A percentile compares a stretch with the other conserved stretches of the same genome.
Conservation (phyloP, 352 stramenopile genomes). For the Phytophthora cactorum region DNA sequence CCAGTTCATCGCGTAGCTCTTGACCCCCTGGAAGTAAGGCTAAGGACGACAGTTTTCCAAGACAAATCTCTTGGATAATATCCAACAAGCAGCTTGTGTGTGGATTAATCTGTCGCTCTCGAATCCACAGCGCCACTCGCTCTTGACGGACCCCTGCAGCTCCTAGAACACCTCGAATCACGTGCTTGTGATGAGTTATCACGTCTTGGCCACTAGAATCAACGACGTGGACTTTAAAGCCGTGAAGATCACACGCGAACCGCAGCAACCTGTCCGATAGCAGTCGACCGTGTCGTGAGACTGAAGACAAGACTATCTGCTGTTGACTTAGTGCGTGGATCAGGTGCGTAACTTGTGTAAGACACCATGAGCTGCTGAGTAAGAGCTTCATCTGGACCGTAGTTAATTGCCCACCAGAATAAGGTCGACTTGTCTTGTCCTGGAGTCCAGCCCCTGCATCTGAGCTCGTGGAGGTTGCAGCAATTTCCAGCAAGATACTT, state of each 20-base stretch:
- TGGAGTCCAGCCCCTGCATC: background rate
- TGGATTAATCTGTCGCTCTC: conserved; percentile 14
- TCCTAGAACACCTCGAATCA: conserved; percentile 17
- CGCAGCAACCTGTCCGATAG: conserved; percentile 35
- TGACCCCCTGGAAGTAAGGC: conserved; percentile 35
- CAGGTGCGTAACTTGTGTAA: conserved; percentile 47
- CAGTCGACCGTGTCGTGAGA: conserved; percentile 1
- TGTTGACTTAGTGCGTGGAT: conserved; percentile 41
- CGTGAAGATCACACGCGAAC: conserved; percentile 48
- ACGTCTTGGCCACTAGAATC: conserved; percentile 1
- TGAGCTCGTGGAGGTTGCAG: conserved; percentile 6
- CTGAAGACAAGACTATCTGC: conserved; percentile 37
- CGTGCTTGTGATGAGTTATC: background rate
- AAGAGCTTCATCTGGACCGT: conserved; percentile 30
- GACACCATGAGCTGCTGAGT: conserved; percentile 39
- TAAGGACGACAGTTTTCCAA: conserved; percentile 42
- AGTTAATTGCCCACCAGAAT: conserved; percentile 14
- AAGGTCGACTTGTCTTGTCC: conserved; percentile 12
- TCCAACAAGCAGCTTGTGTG: conserved; percentile 19
- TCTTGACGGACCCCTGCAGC: conserved; percentile 42
- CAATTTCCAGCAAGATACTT: conserved; percentile 32
- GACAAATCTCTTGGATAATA: conserved; percentile 42
- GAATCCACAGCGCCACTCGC: conserved; percentile 45
- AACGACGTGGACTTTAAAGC: conserved; percentile 40
- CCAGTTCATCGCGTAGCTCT: conserved; percentile 42